Percentiles rank a stretch among this genome's conserved stretches.
Conservation (phyloP, 2,329 filamentous ascomycete species). For the Epichloe sibirici region DNA sequence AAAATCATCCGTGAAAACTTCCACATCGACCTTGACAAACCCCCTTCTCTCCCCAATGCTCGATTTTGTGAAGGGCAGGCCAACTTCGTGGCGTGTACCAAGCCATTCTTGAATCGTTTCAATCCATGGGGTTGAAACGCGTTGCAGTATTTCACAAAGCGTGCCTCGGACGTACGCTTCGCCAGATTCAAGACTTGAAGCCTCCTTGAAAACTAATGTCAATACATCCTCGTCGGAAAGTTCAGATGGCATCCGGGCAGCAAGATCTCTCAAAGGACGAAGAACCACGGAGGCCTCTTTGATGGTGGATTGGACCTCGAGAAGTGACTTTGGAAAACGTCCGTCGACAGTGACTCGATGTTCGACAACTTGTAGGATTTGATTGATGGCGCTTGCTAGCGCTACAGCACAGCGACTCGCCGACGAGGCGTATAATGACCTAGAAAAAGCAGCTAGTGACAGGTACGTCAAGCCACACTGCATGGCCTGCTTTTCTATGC, state of each 20-base stretch:
- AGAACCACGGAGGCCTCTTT: slow-evolving; percentile 36
- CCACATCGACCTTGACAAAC: slow-evolving; percentile 48
- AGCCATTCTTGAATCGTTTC: slow-evolving; percentile 63
- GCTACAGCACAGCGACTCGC: slow-evolving; percentile 37
- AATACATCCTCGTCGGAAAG: slow-evolving; percentile 49
- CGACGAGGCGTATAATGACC: slow-evolving; percentile 31
- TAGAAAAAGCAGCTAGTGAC: slow-evolving; percentile 33
- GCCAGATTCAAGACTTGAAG: slow-evolving; percentile 51
- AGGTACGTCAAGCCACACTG: slow-evolving; percentile 35
- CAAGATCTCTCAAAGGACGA: slow-evolving; percentile 36
- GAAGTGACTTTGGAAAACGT: slow-evolving; percentile 31
- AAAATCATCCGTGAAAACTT: slow-evolving; percentile 44
- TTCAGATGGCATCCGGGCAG: slow-evolving; percentile 31
- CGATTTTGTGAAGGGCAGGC: slow-evolving; percentile 39
- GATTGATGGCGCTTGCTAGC: slow-evolving; percentile 36
- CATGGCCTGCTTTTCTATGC: slow-evolving; percentile 34
- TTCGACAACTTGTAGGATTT: slow-evolving; percentile 36
- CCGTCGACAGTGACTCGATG: slow-evolving; percentile 33
- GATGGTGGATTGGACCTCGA: slow-evolving; percentile 40
- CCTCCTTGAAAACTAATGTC: slow-evolving; percentile 47
- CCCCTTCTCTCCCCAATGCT: slow-evolving; percentile 35
- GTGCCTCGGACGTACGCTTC: slow-evolving; percentile 49
- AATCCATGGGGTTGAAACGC: slow-evolving; percentile 54
- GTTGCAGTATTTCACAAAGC: slow-evolving; percentile 53
- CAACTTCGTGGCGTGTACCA: slow-evolving; percentile 49